These are phyloP conservation scores for Emydomyces testavorans DNA, from an alignment of 2,329 filamentous ascomycete genomes.

Conservation along the genomic window DNA sequence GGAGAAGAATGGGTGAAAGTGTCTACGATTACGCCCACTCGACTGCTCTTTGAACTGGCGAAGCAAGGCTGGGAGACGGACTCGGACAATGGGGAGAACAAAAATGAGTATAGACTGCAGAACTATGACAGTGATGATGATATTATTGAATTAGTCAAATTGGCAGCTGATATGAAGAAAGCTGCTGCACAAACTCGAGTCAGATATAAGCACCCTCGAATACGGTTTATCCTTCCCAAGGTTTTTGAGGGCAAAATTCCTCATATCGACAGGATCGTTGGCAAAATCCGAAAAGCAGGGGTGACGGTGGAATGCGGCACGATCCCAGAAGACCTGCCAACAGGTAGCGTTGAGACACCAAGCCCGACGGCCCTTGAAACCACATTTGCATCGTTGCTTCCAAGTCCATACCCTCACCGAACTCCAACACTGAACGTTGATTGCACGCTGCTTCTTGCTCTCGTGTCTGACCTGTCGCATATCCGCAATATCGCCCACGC, in stretches of 20 bases:
- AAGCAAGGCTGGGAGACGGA: constrained; percentile 52
- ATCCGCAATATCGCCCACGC: constrained; percentile 33
- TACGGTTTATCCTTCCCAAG: constrained; percentile 52
- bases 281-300: constrained; percentile 44
- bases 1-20: constrained; percentile 59
- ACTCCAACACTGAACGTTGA: constrained; percentile 39
- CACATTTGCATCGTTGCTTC: constrained; percentile 28
- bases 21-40: constrained; percentile 51
- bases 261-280: constrained; percentile 47
- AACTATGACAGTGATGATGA: constrained; percentile 40
- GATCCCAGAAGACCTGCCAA: background rate
- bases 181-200: constrained; percentile 48
- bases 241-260: constrained; percentile 40
- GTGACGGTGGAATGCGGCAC: constrained; percentile 31
- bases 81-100: constrained; percentile 37
- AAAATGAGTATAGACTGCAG: constrained; percentile 28
- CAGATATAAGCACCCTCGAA: constrained; percentile 47
- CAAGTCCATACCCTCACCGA: constrained; percentile 32
- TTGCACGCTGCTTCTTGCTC: constrained; percentile 56
- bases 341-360: constrained; percentile 3
- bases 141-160: constrained; percentile 49
- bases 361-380: constrained; percentile 8
- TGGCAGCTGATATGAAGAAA: constrained; percentile 47
- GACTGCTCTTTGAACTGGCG: constrained; percentile 56
- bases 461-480: constrained; percentile 64